Evolutionary conservation across 2,329 filamentous ascomycete species (phyloP), one percentile per base, ranked within the genome.

Genomic region (Elsinoe fawcettii): DNA sequence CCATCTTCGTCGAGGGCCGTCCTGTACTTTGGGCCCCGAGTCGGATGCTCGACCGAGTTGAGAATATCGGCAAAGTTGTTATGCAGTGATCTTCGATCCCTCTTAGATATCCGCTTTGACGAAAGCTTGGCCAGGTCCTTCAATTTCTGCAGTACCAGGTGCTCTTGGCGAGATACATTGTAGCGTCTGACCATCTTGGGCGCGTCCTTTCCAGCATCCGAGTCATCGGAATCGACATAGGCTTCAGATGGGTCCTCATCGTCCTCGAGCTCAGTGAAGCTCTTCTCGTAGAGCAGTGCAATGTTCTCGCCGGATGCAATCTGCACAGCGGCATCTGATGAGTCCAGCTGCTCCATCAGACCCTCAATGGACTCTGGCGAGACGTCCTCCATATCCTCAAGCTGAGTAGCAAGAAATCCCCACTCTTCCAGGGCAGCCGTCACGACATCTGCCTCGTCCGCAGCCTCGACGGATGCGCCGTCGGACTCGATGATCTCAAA

Each of bases 321-420:
- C 66, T 93, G 88, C 1, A 95, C 87, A 7, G 80, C 75, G 0
- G 83, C 75, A 59, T 90, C 84, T 30, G 78, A 78, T 68, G 87
- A 90, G 59, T 91, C 84, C 16, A 96, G 84, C 70, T 95, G 90
- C 49, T 95, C 90, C 41, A 88, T 84, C 64, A 96, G 90, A 1
- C 86, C 84, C 55, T 93, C 87, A 64, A 93, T 80, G 14, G 88
- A 86, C 25, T 82, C 74, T 61, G 89, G 84, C 30, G 86, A 88
- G 60, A 84, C 78, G 14, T 81, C 79, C 63, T 88, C 83, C 43
- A 90, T 77, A 64, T 92, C 87, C 2, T 90, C 85, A 5, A 92
- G 74, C 60, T 87, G 82, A 3, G 87, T 90, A 4, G 87, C 87
- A 4, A 95, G 79, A 62, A 92, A 86, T 1, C 85, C 86, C 88